Percentiles rank a stretch among this genome's conserved stretches.
Conservation (phyloP, 495 filamentous ascomycete genomes). For the Penicillium desertorum region DNA sequence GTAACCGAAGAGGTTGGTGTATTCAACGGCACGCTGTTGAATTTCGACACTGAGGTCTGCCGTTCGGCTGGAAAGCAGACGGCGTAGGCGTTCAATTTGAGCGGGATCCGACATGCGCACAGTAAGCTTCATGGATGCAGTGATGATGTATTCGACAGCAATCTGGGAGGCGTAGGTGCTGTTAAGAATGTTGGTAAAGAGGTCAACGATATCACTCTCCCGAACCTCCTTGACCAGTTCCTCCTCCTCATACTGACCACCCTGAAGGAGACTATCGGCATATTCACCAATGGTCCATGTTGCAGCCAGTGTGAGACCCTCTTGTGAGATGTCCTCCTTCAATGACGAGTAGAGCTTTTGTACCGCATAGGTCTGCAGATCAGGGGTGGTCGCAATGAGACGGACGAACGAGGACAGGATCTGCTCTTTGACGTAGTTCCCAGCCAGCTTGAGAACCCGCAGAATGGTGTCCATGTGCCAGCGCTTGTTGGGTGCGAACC, state of each 20-base stretch:
- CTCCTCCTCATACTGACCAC: slow-evolving; percentile 93
- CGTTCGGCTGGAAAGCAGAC: slow-evolving; percentile 71
- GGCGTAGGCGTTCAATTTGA: slow-evolving; percentile 80
- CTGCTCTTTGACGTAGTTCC: slow-evolving; percentile 96
- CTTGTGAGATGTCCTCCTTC: slow-evolving; percentile 95
- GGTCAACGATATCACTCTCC: slow-evolving; percentile 85
- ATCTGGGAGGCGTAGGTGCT: slow-evolving; percentile 89
- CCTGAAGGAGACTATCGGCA: slow-evolving; percentile 80
- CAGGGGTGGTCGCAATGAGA: slow-evolving; percentile 89
- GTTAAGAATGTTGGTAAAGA: slow-evolving; percentile 87
- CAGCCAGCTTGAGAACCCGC: slow-evolving; percentile 88
- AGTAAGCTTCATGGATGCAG: slow-evolving; percentile 91
- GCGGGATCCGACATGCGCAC: slow-evolving; percentile 78
- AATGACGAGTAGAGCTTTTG: slow-evolving; percentile 89
- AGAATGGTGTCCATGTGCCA: slow-evolving; percentile 99
- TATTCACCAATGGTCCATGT: slow-evolving; percentile 99
- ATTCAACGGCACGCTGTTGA: slow-evolving; percentile 93
- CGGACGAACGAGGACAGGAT: slow-evolving; percentile 96
- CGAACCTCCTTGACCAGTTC: slow-evolving; percentile 87
- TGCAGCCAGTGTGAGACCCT: slow-evolving; percentile 87
- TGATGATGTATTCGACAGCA: slow-evolving; percentile 92
- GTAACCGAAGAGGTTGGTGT: slow-evolving; percentile 85
- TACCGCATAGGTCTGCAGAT: slow-evolving; percentile 92
- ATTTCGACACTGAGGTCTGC: slow-evolving; percentile 89
- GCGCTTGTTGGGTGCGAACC: slow-evolving; percentile 92